phyloP scores from a whole-genome alignment of 2,329 filamentous ascomycete species.

The Monosporascus sp. region DNA sequence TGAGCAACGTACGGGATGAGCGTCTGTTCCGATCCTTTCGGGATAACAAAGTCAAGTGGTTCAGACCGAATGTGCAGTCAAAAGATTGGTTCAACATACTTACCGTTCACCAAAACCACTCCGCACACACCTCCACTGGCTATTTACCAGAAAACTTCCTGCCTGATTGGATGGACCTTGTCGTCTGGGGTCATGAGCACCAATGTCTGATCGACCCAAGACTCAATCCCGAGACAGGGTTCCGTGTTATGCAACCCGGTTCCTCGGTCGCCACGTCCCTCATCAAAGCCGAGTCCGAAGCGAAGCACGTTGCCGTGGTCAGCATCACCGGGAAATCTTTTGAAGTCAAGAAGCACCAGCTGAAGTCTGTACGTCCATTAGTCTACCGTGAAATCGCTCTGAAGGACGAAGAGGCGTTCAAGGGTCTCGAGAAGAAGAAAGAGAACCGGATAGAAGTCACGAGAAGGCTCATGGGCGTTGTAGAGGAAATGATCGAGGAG shows the following conservation, averaged over 20 bases:
- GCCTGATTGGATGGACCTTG: slow-evolving; percentile 83
- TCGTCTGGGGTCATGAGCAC: slow-evolving; percentile 97
- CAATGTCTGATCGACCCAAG: slow-evolving; percentile 86
- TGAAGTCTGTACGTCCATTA: slow-evolving; percentile 89
- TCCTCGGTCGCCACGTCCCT: slow-evolving; percentile 94
- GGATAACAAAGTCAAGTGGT: slow-evolving; percentile 92
- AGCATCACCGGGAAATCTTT: slow-evolving; percentile 81
- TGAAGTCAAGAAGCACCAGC: slow-evolving; percentile 69
- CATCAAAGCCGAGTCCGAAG: slow-evolving; percentile 79
- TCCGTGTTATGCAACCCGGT: slow-evolving; percentile 95
- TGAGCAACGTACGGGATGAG: slow-evolving; percentile 96
- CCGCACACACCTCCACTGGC: slow-evolving; percentile 85
- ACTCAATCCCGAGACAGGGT: slow-evolving; percentile 80
- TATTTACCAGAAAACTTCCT: slow-evolving; percentile 92
- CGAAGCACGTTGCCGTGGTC: slow-evolving; percentile 86
- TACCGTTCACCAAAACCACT: slow-evolving; percentile 93
- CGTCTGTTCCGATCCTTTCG: slow-evolving; percentile 89
- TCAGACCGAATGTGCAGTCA: slow-evolving; percentile 72
- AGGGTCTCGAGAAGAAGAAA: slow-evolving; percentile 70
- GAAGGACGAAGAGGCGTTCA: slow-evolving; percentile 69
- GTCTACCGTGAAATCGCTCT: slow-evolving; percentile 79
- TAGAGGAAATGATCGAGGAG: slow-evolving; percentile 82
- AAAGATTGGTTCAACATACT: slow-evolving; percentile 95
- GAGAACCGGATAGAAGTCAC: slow-evolving; percentile 82
- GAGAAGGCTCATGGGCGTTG: slow-evolving; percentile 66